Evolutionary conservation across 805 yeast species (phyloP).

Genomic region (Candida corydali): DNA sequence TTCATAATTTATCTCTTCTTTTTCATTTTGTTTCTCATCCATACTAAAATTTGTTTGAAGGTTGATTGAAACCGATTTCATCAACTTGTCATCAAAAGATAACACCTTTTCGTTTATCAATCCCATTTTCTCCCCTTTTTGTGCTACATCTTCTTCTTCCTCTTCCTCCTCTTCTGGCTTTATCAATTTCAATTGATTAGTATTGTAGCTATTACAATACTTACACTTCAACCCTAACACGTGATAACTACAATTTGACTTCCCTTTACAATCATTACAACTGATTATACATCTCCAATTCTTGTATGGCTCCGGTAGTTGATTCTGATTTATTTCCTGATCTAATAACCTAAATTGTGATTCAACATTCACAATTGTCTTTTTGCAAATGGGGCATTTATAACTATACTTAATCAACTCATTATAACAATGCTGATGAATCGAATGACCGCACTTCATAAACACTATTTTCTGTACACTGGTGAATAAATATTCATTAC

Average conservation of each 20-base stretch:
- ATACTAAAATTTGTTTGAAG: slow-evolving; percentile 35
- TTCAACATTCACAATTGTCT: slow-evolving; percentile 82
- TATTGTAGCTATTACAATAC: slow-evolving; percentile 84
- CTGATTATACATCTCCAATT: slow-evolving; percentile 71
- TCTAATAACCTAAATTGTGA: slow-evolving; percentile 84
- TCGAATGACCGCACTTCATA: slow-evolving; percentile 93
- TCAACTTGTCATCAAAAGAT: slow-evolving; percentile 14
- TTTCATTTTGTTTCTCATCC: slow-evolving; percentile 23
- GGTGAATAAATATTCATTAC: slow-evolving; percentile 86
- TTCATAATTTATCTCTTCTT: slow-evolving; percentile 12
- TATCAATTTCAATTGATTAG: slow-evolving; percentile 64
- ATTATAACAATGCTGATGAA: slow-evolving; percentile 79
- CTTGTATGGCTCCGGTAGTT: slow-evolving; percentile 75
- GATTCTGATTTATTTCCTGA: slow-evolving; percentile 71
- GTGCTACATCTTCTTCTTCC: slow-evolving; percentile 29
- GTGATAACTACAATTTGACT: slow-evolving; percentile 71
- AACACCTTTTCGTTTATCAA: slow-evolving; percentile 12
- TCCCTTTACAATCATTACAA: slow-evolving; percentile 87
- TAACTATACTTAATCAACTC: slow-evolving; percentile 79
- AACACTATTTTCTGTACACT: slow-evolving; percentile 80
- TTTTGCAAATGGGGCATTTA: slow-evolving; percentile 88
- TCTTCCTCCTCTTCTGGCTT: slow-evolving; percentile 58
- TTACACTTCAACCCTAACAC: slow-evolving; percentile 84
- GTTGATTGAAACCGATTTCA: slow-evolving; percentile 32
- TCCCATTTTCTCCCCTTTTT: slow-evolving; percentile 16